phyloP scores from a whole-genome alignment of 1,139 yeast species.

The Nematodospora anomalae region DNA sequence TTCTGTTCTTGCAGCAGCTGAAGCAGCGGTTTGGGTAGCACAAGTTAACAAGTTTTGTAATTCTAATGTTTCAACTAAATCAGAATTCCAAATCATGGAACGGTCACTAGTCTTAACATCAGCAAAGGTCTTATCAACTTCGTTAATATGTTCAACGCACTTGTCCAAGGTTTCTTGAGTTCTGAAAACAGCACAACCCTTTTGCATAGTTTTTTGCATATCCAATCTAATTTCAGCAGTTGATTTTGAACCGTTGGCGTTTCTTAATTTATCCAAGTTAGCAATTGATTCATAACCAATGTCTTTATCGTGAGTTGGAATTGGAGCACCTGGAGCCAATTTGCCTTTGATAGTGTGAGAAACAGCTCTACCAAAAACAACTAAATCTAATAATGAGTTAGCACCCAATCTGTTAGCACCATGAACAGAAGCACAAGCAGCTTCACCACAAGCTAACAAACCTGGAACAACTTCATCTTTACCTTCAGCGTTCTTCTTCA shows the following conservation, averaged over 20 bases:
- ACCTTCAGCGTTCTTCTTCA: conserved; percentile 82
- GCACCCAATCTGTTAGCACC: conserved; percentile 99
- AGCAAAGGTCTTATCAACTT: conserved; percentile 68
- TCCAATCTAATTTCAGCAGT: conserved; percentile 88
- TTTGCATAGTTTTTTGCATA: conserved; percentile 97
- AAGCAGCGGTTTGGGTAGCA: conserved; percentile 92
- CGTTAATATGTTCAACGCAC: conserved; percentile 80
- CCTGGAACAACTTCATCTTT: conserved; percentile 93
- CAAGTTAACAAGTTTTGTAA: conserved; percentile 95
- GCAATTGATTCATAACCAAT: conserved; percentile 88
- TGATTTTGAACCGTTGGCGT: conserved; percentile 73
- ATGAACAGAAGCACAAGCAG: conserved; percentile 98
- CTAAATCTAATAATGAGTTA: conserved; percentile 95
- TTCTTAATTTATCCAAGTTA: conserved; percentile 86
- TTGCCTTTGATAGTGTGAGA: conserved; percentile 86
- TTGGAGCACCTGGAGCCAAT: conserved; percentile 86
- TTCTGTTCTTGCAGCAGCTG: conserved; percentile 95
- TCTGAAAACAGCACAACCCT: conserved; percentile 96
- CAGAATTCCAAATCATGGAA: conserved; percentile 99
- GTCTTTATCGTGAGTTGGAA: conserved; percentile 72
- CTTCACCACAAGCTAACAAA: conserved; percentile 96
- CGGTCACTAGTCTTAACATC: conserved; percentile 86
- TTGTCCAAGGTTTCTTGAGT: conserved; percentile 88
- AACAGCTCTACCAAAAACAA: conserved; percentile 98
- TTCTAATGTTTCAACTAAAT: conserved; percentile 93